Conservation (phyloP, 805 yeast species). For the Komagataella ulmi region DNA sequence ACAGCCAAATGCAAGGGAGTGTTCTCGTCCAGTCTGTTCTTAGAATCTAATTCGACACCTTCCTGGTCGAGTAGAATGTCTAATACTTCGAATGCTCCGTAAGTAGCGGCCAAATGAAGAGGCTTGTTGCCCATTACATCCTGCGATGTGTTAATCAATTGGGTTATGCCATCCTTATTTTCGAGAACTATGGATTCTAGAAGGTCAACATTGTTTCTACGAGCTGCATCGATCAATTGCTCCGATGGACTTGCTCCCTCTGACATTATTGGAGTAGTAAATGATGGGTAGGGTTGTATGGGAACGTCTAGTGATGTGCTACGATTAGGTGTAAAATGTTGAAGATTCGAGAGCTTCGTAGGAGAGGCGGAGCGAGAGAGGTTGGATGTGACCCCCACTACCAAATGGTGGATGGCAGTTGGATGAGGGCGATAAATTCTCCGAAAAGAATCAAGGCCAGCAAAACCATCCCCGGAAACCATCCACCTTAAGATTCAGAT, state of each 20-base stretch:
- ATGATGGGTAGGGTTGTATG: not conserved
- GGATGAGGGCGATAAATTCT: not conserved
- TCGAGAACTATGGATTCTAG: constrained; percentile 37
- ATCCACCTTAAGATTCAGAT: too few species aligned
- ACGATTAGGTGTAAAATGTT: not conserved
- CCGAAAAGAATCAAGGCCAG: too few species aligned
- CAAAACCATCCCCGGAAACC: too few species aligned
- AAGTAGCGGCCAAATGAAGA: constrained; percentile 67
- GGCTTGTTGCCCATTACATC: constrained; percentile 75
- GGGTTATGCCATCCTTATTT: constrained; percentile 18
- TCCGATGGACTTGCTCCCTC: constrained; percentile 71
- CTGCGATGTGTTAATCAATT: constrained; percentile 52
- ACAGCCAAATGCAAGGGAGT: constrained; percentile 88
- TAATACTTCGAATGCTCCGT: constrained; percentile 79
- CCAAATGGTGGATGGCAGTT: not conserved
- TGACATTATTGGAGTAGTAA: not conserved
- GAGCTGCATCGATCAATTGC: constrained; percentile 75
- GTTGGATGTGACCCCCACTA: not conserved
- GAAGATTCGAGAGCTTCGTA: not conserved
- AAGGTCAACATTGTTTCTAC: constrained; percentile 78
- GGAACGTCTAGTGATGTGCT: not conserved
- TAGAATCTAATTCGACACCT: constrained; percentile 83
- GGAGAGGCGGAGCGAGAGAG: not conserved
- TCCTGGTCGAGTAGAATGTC: constrained; percentile 76
- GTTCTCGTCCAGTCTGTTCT: constrained; percentile 57